phyloP scores from a whole-genome alignment of 2,329 filamentous ascomycete genomes.

The Cladophialophora bantiana region DNA sequence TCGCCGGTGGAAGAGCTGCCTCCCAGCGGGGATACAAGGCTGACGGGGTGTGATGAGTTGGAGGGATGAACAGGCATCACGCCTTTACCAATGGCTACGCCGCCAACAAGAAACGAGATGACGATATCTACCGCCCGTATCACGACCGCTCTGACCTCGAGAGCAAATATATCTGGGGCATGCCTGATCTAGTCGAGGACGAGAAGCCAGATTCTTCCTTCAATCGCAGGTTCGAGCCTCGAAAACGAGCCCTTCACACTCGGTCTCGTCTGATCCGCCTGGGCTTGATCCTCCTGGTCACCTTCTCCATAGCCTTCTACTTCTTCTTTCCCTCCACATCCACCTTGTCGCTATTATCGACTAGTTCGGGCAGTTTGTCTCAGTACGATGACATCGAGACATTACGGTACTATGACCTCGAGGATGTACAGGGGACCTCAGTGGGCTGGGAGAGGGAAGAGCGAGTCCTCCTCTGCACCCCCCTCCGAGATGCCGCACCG shows the following conservation, averaged over 20 bases:
- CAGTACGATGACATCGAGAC: slow-evolving; percentile 84
- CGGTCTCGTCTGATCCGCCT: slow-evolving; percentile 35
- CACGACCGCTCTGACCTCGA: slow-evolving; percentile 75
- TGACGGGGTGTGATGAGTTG: slow-evolving; percentile 36
- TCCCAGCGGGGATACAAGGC: slow-evolving; percentile 17
- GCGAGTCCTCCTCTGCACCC: slow-evolving; percentile 91
- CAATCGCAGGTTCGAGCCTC: slow-evolving; percentile 35
- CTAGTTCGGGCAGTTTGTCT: not conserved
- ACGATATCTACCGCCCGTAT: slow-evolving; percentile 80
- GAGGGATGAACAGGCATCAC: slow-evolving; percentile 81
- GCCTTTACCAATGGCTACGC: slow-evolving; percentile 79
- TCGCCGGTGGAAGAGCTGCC: slow-evolving; percentile 15
- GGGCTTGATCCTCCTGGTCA: slow-evolving; percentile 61
- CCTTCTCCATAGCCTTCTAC: slow-evolving; percentile 68
- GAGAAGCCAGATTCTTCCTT: slow-evolving; percentile 36
- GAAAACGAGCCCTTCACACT: slow-evolving; percentile 31
- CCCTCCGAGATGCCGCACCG: slow-evolving; percentile 87
- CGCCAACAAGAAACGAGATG: slow-evolving; percentile 73
- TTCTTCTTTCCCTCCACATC: slow-evolving; percentile 78
- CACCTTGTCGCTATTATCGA: slow-evolving; percentile 46
- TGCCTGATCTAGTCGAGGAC: slow-evolving; percentile 37
- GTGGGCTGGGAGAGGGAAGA: slow-evolving; percentile 97
- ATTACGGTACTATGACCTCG: slow-evolving; percentile 94
- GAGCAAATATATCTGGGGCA: slow-evolving; percentile 36
- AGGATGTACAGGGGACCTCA: slow-evolving; percentile 87